Conservation (phyloP, 225 moss, liverwort and hornwort genomes). For the Physcomitrium patens region DNA sequence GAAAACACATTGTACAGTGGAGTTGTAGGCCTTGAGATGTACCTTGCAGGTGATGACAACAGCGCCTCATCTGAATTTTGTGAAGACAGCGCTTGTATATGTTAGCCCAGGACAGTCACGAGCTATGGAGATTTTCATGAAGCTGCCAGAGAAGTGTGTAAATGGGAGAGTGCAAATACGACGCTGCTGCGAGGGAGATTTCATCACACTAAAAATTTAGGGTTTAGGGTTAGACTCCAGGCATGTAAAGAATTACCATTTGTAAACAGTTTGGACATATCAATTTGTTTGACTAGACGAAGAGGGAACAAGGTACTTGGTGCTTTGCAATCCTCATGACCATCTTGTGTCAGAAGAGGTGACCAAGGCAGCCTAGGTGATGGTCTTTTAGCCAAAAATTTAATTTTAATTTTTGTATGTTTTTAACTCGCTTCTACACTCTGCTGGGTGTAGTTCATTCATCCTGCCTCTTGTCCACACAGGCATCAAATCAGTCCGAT, state of each 20-base stretch:
- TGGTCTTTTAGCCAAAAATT: slow-evolving; percentile 15
- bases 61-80: slow-evolving; percentile 29
- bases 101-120: neutral
- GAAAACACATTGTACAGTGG: slow-evolving; percentile 20
- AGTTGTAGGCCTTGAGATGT: slow-evolving; percentile 2
- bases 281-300: slow-evolving; percentile 20
- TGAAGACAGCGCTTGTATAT: slow-evolving; percentile 32
- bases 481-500: neutral
- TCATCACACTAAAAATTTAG: no score
- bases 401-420: no score
- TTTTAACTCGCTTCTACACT: no score
- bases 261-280: slow-evolving; percentile 12
- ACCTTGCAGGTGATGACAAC: slow-evolving; percentile 22
- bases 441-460: no score
- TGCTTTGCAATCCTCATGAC: neutral
- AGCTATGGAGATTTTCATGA: neutral
- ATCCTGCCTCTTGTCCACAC: no score
- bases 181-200: no score
- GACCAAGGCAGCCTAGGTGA: neutral
- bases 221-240: no score
- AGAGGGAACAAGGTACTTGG: slow-evolving; percentile 26
- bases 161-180: neutral
- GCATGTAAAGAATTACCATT: neutral
- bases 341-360: no score
- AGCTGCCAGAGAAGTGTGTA: neutral